Evolutionary conservation across 306 rosid species (phyloP), one percentile per base, ranked within the genome.

Genomic region (Macrotyloma uniflorum): DNA sequence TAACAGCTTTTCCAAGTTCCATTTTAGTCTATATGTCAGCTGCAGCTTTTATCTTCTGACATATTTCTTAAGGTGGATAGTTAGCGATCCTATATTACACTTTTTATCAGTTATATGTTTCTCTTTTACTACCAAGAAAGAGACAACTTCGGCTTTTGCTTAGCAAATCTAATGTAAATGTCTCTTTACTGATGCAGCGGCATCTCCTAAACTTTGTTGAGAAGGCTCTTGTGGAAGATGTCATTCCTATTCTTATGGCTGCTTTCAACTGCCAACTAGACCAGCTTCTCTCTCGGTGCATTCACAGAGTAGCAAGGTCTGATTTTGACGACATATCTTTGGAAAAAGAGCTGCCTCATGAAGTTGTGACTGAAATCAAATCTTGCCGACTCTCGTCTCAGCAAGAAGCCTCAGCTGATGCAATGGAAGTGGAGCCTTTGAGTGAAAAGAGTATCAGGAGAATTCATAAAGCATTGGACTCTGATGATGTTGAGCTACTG

Each of bases 401-500:
- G 61, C 81, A 43, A 16, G 91, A 82, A 47, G 78, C 79, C 24
- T 67, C 85, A 68, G 67, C 74, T 24, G 24, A 63, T 67, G 70
- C 73, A 54, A 63, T 67, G 86, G 95, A 87, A 80, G 82, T 79
- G 53, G 91, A 87, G 10, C 78, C 55, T 4, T 22, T 19, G 42
- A 83, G 67, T 62, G 90, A 89, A n/a, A 95, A 85, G 90, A 83
- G 87, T 80, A 76, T 90, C 58, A 69, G 80, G 80, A 85, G 70
- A 50, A 88, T 95, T 82, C 96, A 80, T 77, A 87, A 83, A 57
- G 96, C 99, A 5, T 84, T 95, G 78, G 98, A 95, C 70, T 87
- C 88, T 62, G 99, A 95, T 79, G 99, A 95, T 77, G 90, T 95
- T 76, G 97, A 91, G 80, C 88, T 95, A 10, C 86, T 95, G 64